phyloP scores from a whole-genome alignment of 495 filamentous ascomycete species.

The Monascus purpureus region DNA sequence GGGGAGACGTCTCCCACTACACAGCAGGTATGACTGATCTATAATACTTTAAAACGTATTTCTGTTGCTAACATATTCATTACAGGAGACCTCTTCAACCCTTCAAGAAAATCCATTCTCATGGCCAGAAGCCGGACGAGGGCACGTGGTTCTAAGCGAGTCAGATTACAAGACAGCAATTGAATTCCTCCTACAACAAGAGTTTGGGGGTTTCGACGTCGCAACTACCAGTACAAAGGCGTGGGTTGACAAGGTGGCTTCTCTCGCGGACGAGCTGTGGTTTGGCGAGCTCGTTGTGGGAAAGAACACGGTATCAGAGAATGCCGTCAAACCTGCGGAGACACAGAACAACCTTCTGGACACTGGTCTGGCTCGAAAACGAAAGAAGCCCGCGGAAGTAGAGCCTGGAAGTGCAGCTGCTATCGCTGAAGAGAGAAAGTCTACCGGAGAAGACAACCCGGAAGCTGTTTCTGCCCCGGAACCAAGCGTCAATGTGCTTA shows the following conservation, averaged over 20 bases:
- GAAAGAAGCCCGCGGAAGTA: slow-evolving; percentile 28
- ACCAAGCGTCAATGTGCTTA: slow-evolving; percentile 42
- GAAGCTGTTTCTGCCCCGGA: slow-evolving; percentile 3
- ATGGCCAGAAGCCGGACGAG: slow-evolving; percentile 56
- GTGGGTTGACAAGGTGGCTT: slow-evolving; percentile 53
- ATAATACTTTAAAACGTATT: too few species aligned
- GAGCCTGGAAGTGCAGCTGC: neutral
- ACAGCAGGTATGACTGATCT: too few species aligned
- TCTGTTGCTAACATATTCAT: too few species aligned
- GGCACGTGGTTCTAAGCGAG: slow-evolving; percentile 54
- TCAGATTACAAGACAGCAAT: slow-evolving; percentile 62
- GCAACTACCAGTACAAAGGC: slow-evolving; percentile 52
- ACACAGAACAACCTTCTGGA: slow-evolving; percentile 22
- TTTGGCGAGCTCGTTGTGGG: slow-evolving; percentile 45
- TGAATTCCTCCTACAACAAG: slow-evolving; percentile 67
- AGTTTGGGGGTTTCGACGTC: slow-evolving; percentile 63
- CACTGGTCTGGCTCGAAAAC: slow-evolving; percentile 38
- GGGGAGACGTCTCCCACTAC: too few species aligned
- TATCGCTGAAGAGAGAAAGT: slow-evolving; percentile 3
- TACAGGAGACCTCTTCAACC: too few species aligned
- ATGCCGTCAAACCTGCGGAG: slow-evolving; percentile 16
- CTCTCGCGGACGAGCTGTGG: slow-evolving; percentile 34
- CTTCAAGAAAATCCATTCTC: slow-evolving; percentile 53
- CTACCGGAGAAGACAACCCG: slow-evolving; percentile 5
- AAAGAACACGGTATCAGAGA: slow-evolving; percentile 10